These are phyloP conservation scores for Colletotrichum orchidophilum DNA, from an alignment of 2,329 filamentous ascomycete species.

Conservation along the genomic window DNA sequence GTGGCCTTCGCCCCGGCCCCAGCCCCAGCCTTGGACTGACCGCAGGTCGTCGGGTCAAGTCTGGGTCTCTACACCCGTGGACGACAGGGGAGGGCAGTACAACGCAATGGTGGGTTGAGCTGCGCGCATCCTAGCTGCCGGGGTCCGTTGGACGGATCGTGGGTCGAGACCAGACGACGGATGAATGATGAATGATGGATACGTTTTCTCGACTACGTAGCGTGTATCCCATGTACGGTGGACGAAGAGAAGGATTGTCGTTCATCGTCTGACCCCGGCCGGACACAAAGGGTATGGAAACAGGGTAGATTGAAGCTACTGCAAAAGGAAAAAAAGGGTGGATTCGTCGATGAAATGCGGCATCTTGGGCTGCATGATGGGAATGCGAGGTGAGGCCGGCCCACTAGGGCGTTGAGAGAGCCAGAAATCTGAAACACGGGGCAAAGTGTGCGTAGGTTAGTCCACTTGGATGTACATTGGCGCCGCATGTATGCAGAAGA, in stretches of 20 bases:
- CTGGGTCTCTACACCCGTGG: background rate
- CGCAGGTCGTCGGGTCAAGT: conserved; percentile 11
- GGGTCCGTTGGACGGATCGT: conserved; percentile 24
- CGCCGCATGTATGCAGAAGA: conserved; percentile 4
- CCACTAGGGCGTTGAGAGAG: conserved; percentile 20
- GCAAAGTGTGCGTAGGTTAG: background rate
- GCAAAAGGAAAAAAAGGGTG: background rate
- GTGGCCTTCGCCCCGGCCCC: background rate
- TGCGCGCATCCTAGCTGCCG: conserved; percentile 8
- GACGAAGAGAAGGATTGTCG: background rate
- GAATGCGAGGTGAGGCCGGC: conserved; percentile 1
- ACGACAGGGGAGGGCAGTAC: conserved; percentile 1
- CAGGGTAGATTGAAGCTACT: background rate
- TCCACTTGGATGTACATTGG: background rate
- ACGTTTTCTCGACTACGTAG: background rate
- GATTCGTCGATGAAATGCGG: background rate
- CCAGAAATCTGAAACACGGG: conserved; percentile 27
- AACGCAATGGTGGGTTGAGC: conserved; percentile 23
- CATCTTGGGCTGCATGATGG: conserved; percentile 8
- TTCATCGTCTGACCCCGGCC: background rate
- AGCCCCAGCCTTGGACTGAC: conserved; percentile 6
- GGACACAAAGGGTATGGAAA: background rate
- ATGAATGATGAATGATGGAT: background rate
- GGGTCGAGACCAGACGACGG: conserved; percentile 13
- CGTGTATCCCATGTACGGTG: background rate